These are phyloP conservation scores for Raffaelea arxii DNA, from an alignment of 2,329 filamentous ascomycete genomes.

Conservation along the genomic window DNA sequence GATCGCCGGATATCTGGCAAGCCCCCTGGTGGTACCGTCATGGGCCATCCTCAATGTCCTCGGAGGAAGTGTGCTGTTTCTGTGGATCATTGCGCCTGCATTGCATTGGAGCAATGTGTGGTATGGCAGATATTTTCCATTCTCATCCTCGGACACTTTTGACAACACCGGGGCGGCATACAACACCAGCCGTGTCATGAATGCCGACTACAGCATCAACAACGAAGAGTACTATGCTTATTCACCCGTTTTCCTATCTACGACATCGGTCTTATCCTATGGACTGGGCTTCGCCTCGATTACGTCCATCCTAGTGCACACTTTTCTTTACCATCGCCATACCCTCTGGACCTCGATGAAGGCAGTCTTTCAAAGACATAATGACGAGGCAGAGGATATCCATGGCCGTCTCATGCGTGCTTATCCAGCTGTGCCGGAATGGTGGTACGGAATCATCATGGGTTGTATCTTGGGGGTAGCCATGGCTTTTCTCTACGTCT, in stretches of 20 bases:
- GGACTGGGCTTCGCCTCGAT: slow-evolving; percentile 47
- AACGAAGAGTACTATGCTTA: slow-evolving; percentile 50
- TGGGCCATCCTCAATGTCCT: slow-evolving; percentile 47
- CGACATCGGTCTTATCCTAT: slow-evolving; percentile 50
- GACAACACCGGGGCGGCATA: slow-evolving; percentile 53
- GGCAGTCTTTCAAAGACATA: slow-evolving; percentile 39
- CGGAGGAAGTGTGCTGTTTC: slow-evolving; percentile 42
- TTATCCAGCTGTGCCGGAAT: slow-evolving; percentile 46
- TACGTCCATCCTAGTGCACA: slow-evolving; percentile 47
- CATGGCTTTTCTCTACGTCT: slow-evolving; percentile 39
- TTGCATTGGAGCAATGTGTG: slow-evolving; percentile 45
- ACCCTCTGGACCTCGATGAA: slow-evolving; percentile 46
- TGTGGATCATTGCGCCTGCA: slow-evolving; percentile 45
- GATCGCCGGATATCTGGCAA: slow-evolving; percentile 31
- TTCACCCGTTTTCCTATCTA: slow-evolving; percentile 53
- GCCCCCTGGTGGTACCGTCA: slow-evolving; percentile 38
- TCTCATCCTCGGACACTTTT: slow-evolving; percentile 49
- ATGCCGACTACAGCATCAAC: slow-evolving; percentile 43
- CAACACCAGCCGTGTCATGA: slow-evolving; percentile 48
- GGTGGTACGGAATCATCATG: slow-evolving; percentile 45
- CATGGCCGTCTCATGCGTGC: slow-evolving; percentile 51
- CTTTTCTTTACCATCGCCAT: slow-evolving; percentile 42
- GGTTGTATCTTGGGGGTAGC: slow-evolving; percentile 41
- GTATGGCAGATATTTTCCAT: slow-evolving; percentile 50
- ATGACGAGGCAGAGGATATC: too few species aligned